phyloP scores from a whole-genome alignment of 2,329 filamentous ascomycete genomes.

The Neoascochyta sp. region DNA sequence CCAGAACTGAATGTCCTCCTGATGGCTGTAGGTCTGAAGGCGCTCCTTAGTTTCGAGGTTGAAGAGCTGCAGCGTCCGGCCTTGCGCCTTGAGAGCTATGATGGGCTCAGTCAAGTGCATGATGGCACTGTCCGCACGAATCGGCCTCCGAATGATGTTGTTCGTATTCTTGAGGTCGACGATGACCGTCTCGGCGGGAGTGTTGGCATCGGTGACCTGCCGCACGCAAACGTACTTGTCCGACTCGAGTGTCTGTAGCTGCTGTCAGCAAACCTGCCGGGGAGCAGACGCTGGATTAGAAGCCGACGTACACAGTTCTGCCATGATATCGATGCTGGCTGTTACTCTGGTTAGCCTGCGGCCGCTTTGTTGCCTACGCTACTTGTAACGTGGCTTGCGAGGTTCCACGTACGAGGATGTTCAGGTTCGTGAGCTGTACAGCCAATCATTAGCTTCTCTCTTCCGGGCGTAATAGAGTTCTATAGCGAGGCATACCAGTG shows the following conservation, averaged over 20 bases:
- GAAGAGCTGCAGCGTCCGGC: conserved; percentile 94
- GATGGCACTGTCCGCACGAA: conserved; percentile 99
- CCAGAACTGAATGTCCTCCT: conserved; percentile 97
- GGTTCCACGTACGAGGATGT: conserved; percentile 45
- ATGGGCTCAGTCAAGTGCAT: conserved; percentile 98
- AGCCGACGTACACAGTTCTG: conserved; percentile 70
- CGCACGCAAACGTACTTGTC: conserved; percentile 94
- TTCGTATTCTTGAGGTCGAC: conserved; percentile 97
- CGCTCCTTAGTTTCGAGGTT: conserved; percentile 90
- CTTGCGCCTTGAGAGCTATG: conserved; percentile 93
- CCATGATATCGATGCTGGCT: conserved; percentile 75
- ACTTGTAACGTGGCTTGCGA: conserved; percentile 10
- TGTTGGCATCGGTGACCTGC: conserved; percentile 75
- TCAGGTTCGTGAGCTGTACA: conserved; percentile 44
- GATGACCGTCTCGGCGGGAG: conserved; percentile 92
- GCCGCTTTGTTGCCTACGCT: conserved; percentile 12
- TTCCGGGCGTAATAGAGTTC: conserved; percentile 3
- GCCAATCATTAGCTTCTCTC: conserved; percentile 28
- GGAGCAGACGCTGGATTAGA: not conserved
- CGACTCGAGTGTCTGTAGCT: conserved; percentile 84
- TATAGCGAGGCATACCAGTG: conserved; percentile 58
- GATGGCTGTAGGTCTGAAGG: conserved; percentile 94
- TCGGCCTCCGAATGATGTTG: conserved; percentile 88
- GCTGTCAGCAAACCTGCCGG: conserved; percentile 23
- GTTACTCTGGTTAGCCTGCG: conserved; percentile 30